These are phyloP conservation scores for Sutorius eximius DNA, from an alignment of 1,284 basidiomycete species.

Conservation along the genomic window DNA sequence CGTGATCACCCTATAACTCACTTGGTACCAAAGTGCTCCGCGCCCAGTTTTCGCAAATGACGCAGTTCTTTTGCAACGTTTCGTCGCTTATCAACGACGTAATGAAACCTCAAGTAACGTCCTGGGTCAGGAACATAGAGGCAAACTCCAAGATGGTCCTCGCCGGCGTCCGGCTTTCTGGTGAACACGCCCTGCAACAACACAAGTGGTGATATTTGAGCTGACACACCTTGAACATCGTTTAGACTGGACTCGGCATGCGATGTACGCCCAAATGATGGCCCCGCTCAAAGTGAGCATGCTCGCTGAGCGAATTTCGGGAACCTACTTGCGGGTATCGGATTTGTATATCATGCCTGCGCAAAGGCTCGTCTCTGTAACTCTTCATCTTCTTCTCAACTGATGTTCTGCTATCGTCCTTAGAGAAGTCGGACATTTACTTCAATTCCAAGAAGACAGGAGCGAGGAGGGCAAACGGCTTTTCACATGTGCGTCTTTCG, in stretches of 20 bases:
- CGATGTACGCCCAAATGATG: conserved; percentile 26
- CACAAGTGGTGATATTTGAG: not conserved
- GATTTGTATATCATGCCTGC: conserved; percentile 24
- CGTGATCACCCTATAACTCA: not conserved
- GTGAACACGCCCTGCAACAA: not conserved
- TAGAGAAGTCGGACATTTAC: conserved; percentile 20
- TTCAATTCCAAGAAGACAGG: conserved; percentile 21
- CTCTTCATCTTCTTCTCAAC: not conserved
- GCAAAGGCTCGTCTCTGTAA: conserved; percentile 11
- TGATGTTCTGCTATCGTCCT: not conserved
- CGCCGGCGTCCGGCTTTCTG: conserved; percentile 17
- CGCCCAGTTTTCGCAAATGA: conserved; percentile 23
- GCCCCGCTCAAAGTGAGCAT: conserved; percentile 25
- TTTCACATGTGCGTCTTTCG: conserved; percentile 10
- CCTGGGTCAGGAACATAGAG: conserved; percentile 19
- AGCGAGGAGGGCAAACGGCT: conserved; percentile 18
- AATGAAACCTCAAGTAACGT: conserved; percentile 22
- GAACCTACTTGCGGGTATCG: conserved; percentile 20
- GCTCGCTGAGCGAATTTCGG: conserved; percentile 21
- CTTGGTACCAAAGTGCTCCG: conserved; percentile 10
- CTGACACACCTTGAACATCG: not conserved
- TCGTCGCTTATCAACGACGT: conserved; percentile 23
- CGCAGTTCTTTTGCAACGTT: conserved; percentile 18
- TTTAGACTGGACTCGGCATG: conserved; percentile 21
- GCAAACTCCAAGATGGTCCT: conserved; percentile 21